Evolutionary conservation across 169 alveolate genomes (phyloP), one percentile per base, ranked within the genome.

Genomic region (Cryptosporidium tyzzeri): DNA sequence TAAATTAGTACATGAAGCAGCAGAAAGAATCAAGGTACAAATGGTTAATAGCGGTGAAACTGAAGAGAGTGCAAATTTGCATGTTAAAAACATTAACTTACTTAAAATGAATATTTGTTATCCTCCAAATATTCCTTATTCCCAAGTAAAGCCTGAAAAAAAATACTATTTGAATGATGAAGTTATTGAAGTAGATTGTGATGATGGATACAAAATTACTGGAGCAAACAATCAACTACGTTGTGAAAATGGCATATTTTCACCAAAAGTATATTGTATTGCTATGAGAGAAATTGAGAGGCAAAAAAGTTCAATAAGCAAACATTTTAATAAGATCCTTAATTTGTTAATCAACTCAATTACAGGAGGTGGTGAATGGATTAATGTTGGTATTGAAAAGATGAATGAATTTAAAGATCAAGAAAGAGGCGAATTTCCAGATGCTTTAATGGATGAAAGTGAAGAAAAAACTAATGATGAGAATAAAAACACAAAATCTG

Each of bases 81-180:
- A 80, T 12, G 59, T 67, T 26, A 80, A 80, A 33, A 65, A 80
- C 51, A 59, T 65, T 21, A 62, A 59, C 50, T n/a, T 80, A 45
- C 62, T 80, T 18, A 80, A 80, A 48, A 80, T 41, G 65, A 80
- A 58, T 23, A 80, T 80, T n/a, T 80, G 89, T 44, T 62, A 59
- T 29, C 89, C 89, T 62, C 89, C 80, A 39, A 59, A 80, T 62
- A 80, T 80, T 48, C 89, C 89, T 7, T 80, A 58, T 39, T 80
- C 75, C 26, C 50, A 35, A 39, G 16, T 80, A 29, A 62, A 26
- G 33, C 89, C 89, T 16, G 75, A 80, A 39, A 80, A 80, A 45
- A 59, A 59, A 7, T 80, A 62, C 68, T 80, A 80, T 18, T 61
- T 80, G 4, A 65, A 80, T n/a, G 89, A 50, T 0, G 89, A 80